A percentile compares a stretch with the other conserved stretches of the same genome.
phyloP scores from a whole-genome alignment of 371 early-diverging fungal genomes.

The Apophysomyces trapeziformis region DNA sequence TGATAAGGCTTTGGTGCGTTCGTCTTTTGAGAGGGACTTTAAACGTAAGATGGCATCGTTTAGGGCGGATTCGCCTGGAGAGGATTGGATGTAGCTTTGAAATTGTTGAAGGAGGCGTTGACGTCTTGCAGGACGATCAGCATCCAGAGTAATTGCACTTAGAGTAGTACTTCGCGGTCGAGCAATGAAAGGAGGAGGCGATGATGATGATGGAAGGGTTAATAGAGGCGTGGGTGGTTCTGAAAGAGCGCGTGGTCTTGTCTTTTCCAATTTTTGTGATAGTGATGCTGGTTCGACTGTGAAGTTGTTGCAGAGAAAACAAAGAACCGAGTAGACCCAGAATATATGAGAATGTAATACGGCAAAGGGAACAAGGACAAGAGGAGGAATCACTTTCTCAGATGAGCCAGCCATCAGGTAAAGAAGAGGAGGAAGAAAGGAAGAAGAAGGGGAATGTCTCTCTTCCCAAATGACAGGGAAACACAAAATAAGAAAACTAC shows the following conservation, averaged over 20 bases:
- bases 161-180: constrained; percentile 9
- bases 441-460: not conserved
- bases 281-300: constrained; percentile 2
- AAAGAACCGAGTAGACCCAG: constrained; percentile 26
- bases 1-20: constrained; percentile 18
- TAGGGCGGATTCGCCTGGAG: not conserved
- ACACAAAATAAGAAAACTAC: not conserved
- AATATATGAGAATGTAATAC: constrained; percentile 21
- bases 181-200: not conserved
- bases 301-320: constrained; percentile 19
- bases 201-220: not conserved
- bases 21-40: constrained; percentile 6
- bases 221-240: constrained; percentile 1
- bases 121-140: constrained; percentile 9
- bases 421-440: not conserved
- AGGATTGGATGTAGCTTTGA: constrained; percentile 9
- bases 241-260: constrained; percentile 6
- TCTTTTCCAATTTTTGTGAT: not conserved
- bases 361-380: constrained; percentile 20
- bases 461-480: not conserved
- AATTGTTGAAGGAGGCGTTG: constrained; percentile 13
- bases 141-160: constrained; percentile 15
- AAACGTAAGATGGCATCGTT: constrained; percentile 4
- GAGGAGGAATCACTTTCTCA: constrained; percentile 8
- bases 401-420: constrained; percentile 9